Base-by-base conservation (phyloP, 495 filamentous ascomycete species). In the Xylaria bambusicola region DNA sequence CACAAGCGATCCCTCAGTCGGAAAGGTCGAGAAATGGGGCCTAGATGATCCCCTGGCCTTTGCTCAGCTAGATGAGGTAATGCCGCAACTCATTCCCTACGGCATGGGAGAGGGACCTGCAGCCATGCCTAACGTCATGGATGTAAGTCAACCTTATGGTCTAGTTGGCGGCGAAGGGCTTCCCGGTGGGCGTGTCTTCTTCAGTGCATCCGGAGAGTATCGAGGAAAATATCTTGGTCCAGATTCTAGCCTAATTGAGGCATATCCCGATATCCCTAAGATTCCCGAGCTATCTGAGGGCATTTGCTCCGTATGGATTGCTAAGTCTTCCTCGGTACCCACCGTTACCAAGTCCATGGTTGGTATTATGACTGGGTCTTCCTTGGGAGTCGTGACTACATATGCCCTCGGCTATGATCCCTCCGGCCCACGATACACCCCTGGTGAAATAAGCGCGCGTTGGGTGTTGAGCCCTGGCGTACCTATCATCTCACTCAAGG, bases 381-480 rank as follows among this genome's bases (percentile, higher is more conserved):
- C 93, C 12, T 82, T 87, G 2, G 94, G 94, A 45, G 79, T 97
- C n/a, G 79, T 98, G 20, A 88, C 91, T 2, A 80, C 88, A 0
- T 97, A 92, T 72, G 86, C 90, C 13, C 71, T 97, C 6, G 90
- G 90, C 33, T 79, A 86, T 70, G 84, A 86, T 17, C 75, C 84
- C 4, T 82, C 85, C 33, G 86, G 87, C 9, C 79, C 82, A 35
- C 86, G 88, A 18, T 85, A 86, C 62, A 79, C 81, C 36, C 84
- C 85, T 26, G 92, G 91, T 5, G 88, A 93, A 56, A 77, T 92
- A 42, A 94, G 91, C 24, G 88, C 89, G 52, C 86, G 84, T 62
- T 98, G 93, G 92, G 85, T 89, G 21, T 77, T 98, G 23, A 90
- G 90, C 62, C 95, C 94, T 2, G 94, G 94, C 41, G 91, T 98